Percentiles rank a stretch among this genome's conserved stretches.
Conservation (phyloP, 768 basidiomycete species). For the Boletus eberwhitei region DNA sequence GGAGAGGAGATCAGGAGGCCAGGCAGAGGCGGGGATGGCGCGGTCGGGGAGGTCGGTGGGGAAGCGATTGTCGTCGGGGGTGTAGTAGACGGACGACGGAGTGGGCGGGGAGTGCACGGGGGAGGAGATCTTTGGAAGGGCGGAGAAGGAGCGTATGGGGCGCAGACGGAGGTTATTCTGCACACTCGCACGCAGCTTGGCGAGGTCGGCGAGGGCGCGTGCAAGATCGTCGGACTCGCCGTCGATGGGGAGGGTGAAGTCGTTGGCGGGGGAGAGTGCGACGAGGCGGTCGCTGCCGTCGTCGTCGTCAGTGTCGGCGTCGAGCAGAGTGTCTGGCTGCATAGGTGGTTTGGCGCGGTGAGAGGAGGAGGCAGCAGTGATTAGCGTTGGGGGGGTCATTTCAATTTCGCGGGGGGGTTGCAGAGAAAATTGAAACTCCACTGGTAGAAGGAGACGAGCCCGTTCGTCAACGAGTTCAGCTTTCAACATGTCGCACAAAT, state of each 20-base stretch:
- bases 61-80: constrained; percentile 39
- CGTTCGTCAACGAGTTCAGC: neutral
- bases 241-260: constrained; percentile 17
- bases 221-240: constrained; percentile 53
- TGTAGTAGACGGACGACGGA: constrained; percentile 51
- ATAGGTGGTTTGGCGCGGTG: neutral
- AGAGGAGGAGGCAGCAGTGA: constrained; percentile 17
- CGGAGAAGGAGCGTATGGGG: constrained; percentile 61
- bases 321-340: neutral
- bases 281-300: constrained; percentile 21
- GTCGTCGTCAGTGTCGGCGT: neutral
- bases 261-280: constrained; percentile 32
- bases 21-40: constrained; percentile 33
- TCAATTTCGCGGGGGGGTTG: constrained; percentile 12
- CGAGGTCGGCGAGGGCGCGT: constrained; percentile 64
- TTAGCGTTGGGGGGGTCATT: constrained; percentile 17
- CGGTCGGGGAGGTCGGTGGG: constrained; percentile 16
- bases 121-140: constrained; percentile 45
- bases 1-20: constrained; percentile 45
- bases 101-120: constrained; percentile 27
- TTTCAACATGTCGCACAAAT: constrained; percentile 30
- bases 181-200: constrained; percentile 66
- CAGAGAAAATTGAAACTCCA: constrained; percentile 26
- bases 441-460: neutral
- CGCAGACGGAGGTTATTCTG: constrained; percentile 75